These are phyloP conservation scores for Ceratobasidium sp. DNA, from an alignment of 1,284 basidiomycete species.

Conservation along the genomic window DNA sequence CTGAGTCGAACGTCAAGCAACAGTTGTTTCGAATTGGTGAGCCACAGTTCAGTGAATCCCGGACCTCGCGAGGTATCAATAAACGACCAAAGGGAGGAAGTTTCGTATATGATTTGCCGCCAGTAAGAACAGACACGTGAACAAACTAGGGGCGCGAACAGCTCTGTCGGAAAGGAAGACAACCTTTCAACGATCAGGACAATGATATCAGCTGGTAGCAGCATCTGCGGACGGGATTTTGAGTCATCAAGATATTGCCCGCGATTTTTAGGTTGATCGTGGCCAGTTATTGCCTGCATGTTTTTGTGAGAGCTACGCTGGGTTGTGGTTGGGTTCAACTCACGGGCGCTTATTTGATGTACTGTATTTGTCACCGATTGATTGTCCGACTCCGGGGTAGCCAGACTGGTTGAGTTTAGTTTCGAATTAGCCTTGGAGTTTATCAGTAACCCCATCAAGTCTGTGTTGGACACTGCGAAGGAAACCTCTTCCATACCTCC, in stretches of 20 bases:
- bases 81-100: slow-evolving; percentile 9
- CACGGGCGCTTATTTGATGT: too few species aligned
- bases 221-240: not conserved
- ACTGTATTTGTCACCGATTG: too few species aligned
- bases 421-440: too few species aligned
- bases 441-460: too few species aligned
- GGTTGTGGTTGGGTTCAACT: too few species aligned
- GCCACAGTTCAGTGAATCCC: slow-evolving; percentile 2
- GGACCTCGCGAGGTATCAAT: slow-evolving; percentile 11
- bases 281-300: too few species aligned
- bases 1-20: not conserved
- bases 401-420: too few species aligned
- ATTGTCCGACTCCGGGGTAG: too few species aligned
- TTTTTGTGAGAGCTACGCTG: too few species aligned
- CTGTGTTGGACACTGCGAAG: too few species aligned
- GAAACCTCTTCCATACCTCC: too few species aligned
- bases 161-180: not conserved
- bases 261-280: not conserved
- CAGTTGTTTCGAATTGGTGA: not conserved
- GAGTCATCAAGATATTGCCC: not conserved
- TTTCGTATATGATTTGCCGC: not conserved
- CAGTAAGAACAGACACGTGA: slow-evolving; percentile 8
- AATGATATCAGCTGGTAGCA: slow-evolving; percentile 4
- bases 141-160: slow-evolving; percentile 1
- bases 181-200: not conserved